Conservation (phyloP, 768 basidiomycete species). For the Auriscalpium vulgare region DNA sequence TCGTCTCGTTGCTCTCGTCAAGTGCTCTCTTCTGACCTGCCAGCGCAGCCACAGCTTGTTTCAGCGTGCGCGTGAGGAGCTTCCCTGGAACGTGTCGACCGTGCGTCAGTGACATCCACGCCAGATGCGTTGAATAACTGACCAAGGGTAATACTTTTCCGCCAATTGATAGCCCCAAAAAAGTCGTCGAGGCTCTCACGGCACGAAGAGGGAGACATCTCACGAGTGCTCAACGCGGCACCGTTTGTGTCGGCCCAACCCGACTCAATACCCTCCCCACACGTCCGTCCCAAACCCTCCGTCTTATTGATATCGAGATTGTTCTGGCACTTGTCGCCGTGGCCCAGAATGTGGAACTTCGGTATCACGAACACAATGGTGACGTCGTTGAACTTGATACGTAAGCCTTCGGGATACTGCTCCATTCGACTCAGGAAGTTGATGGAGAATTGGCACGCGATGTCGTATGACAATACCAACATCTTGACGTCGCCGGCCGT, state of each 20-base stretch:
- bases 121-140: background rate
- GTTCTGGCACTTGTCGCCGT: conserved; percentile 9
- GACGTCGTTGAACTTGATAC: background rate
- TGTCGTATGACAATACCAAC: background rate
- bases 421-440: background rate
- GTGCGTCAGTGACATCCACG: background rate
- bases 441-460: background rate
- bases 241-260: conserved; percentile 11
- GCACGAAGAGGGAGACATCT: conserved; percentile 8
- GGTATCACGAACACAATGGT: background rate
- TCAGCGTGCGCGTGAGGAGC: background rate
- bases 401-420: background rate
- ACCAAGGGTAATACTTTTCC: conserved; percentile 1
- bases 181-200: conserved; percentile 9
- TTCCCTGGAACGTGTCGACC: background rate
- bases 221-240: background rate
- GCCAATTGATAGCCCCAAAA: conserved; percentile 7
- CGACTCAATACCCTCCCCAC: conserved; percentile 16
- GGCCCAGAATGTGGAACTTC: conserved; percentile 12
- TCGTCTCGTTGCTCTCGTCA: background rate
- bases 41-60: background rate
- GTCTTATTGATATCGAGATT: conserved; percentile 7
- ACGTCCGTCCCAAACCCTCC: conserved; percentile 4
- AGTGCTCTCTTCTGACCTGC: background rate
- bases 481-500: too few species aligned